These are phyloP conservation scores for Avena insularis DNA, from an alignment of 176 grass and related monocot genomes.

Conservation along the genomic window DNA sequence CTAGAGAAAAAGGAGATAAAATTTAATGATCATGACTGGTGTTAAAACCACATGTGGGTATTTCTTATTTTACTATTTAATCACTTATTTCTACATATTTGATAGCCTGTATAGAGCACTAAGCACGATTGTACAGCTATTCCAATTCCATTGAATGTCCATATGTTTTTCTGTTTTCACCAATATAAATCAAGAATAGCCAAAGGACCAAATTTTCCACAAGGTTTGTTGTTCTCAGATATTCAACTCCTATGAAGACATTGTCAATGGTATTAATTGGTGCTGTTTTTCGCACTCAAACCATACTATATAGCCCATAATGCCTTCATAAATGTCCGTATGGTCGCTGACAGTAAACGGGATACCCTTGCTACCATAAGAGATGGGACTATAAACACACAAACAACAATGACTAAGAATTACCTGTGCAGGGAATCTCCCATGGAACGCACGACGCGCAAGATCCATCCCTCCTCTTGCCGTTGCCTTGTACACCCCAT, in stretches of 20 bases:
- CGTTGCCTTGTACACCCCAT: slow-evolving; percentile 72
- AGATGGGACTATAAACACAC: not conserved
- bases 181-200: not conserved
- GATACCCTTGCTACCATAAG: not conserved
- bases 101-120: not conserved
- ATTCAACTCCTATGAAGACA: not conserved
- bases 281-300: not conserved
- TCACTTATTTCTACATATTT: not conserved
- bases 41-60: not conserved
- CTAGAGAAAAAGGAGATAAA: not conserved
- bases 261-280: not conserved
- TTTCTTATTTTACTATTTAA: not conserved
- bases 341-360: not conserved
- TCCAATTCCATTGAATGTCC: not conserved
- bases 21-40: not conserved
- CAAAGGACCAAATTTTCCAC: not conserved
- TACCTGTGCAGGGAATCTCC: slow-evolving; percentile 76
- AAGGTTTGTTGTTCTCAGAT: not conserved
- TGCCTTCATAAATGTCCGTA: too few relatives aligned
- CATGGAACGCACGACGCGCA: slow-evolving; percentile 44
- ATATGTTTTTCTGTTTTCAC: not conserved
- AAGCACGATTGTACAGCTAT: not conserved
- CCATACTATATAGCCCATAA: too few relatives aligned
- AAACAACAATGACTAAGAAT: slow-evolving; percentile 5
- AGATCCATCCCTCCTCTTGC: slow-evolving; percentile 64